A percentile compares a stretch with the other conserved stretches of the same genome.
Evolutionary conservation across 257 asterid genomes (phyloP).

Genomic region (Salvia rosmarinus): DNA sequence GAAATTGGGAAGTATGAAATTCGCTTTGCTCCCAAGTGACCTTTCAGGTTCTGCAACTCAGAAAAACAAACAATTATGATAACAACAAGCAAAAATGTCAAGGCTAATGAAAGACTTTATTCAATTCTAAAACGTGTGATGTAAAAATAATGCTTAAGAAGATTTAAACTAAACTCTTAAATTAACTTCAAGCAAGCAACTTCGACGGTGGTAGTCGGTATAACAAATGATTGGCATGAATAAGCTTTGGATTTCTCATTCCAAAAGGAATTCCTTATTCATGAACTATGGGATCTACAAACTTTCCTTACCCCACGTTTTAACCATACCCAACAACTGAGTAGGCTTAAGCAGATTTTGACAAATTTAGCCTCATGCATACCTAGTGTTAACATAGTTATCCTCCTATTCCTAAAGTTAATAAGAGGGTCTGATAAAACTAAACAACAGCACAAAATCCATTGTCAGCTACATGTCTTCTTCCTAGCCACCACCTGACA

Average conservation of each 20-base stretch:
- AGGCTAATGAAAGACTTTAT: slow-evolving; percentile 24
- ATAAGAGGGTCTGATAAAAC: no score
- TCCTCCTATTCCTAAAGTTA: no score
- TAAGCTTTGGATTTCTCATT: background rate
- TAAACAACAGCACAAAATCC: background rate
- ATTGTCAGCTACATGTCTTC: background rate
- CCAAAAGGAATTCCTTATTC: background rate
- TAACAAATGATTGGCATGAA: background rate
- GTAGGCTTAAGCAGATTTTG: no score
- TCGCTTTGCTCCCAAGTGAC: slow-evolving; percentile 63
- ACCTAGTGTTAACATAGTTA: no score
- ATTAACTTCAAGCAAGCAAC: slow-evolving; percentile 16
- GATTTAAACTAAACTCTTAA: background rate
- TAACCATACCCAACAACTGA: background rate
- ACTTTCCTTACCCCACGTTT: background rate
- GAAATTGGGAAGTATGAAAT: slow-evolving; percentile 63
- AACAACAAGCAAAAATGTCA: background rate
- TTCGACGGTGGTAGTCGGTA: no score
- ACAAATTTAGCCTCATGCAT: no score
- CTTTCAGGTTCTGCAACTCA: slow-evolving; percentile 62
- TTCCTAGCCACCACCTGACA: background rate
- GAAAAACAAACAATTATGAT: slow-evolving; percentile 25
- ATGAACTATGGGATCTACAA: background rate
- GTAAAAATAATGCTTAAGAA: slow-evolving; percentile 15
- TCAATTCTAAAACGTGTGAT: slow-evolving; percentile 8